A percentile compares a stretch with the other conserved stretches of the same genome.
Conservation (phyloP, 176 grass and related monocot genomes). For the Echinochloa phyllopogon region DNA sequence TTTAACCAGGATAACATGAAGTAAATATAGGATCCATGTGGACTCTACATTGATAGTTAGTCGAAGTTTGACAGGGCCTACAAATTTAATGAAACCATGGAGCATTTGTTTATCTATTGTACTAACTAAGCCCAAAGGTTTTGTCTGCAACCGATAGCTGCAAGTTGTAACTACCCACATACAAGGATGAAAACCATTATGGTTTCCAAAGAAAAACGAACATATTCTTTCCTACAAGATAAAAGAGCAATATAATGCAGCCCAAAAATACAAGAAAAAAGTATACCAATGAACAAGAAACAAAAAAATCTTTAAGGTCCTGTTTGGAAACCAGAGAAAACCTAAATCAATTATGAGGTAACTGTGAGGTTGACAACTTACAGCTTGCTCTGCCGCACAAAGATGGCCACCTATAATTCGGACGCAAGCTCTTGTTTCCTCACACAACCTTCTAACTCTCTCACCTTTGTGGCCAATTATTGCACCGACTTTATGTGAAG, state of each 20-base stretch:
- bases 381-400: conserved; percentile 44
- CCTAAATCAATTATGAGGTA: conserved; percentile 18
- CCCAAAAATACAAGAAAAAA: neutral
- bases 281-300: neutral
- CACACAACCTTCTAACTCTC: conserved; percentile 50
- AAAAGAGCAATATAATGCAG: neutral
- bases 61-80: neutral
- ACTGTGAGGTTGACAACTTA: conserved; percentile 38
- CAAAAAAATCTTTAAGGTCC: neutral
- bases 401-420: conserved; percentile 51
- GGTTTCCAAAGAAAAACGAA: neutral
- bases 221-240: neutral
- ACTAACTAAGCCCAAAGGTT: neutral
- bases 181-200: neutral
- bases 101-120: neutral
- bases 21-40: neutral
- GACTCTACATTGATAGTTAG: neutral
- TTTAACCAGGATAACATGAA: neutral
- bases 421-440: conserved; percentile 49
- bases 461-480: conserved; percentile 55
- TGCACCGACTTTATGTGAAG: conserved; percentile 24
- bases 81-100: conserved; percentile 7
- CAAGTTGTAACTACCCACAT: neutral
- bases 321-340: conserved; percentile 6
- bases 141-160: neutral